A percentile compares a stretch with the other conserved stretches of the same genome.
Conservation (phyloP, 2,329 filamentous ascomycete genomes). For the Beauveria scarabaeidicola region DNA sequence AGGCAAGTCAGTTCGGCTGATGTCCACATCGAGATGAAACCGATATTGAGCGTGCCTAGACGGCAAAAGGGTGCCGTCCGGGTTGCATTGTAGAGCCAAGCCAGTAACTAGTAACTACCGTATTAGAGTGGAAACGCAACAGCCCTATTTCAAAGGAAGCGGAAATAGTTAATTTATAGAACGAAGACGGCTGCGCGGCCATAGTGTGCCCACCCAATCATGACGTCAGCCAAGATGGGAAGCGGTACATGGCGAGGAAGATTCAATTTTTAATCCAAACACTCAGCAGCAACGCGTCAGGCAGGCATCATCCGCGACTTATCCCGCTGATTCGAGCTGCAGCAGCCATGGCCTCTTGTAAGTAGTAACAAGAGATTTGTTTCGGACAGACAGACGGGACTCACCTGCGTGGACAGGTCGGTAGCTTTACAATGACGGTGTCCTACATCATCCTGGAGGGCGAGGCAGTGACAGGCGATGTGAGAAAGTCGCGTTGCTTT, state of each 20-base stretch:
- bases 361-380: neutral
- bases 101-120: neutral
- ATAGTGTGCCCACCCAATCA: neutral
- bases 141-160: neutral
- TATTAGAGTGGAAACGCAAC: neutral
- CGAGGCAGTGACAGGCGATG: neutral
- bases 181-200: neutral
- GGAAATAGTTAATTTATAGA: neutral
- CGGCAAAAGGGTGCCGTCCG: neutral
- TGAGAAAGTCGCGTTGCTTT: neutral
- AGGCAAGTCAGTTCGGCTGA: neutral
- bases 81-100: neutral
- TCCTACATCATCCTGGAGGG: neutral
- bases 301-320: neutral
- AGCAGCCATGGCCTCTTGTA: neutral
- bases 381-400: neutral
- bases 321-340: no score
- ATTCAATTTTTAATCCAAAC: neutral
- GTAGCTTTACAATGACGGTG: constrained; percentile 5
- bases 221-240: constrained; percentile 4
- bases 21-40: neutral
- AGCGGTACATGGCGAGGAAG: neutral
- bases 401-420: neutral
- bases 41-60: neutral
- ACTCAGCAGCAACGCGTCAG: neutral